Evolutionary conservation across 306 rosid genomes (phyloP), one percentile per base, ranked within the genome.

Genomic region (Casuarina glauca): DNA sequence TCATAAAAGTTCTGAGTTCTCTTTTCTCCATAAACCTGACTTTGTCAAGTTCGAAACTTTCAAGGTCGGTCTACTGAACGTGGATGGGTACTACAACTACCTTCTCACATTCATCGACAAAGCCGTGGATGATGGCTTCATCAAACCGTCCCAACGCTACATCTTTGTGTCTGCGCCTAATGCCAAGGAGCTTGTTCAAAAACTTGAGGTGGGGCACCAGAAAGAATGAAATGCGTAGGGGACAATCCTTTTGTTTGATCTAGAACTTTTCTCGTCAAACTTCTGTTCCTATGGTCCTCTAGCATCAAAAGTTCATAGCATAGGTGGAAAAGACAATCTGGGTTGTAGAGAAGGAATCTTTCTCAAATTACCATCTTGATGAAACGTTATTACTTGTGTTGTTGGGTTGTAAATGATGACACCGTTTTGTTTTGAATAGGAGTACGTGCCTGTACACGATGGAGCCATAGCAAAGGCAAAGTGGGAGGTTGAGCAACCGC

Each of bases 71-170:
- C 75, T 88, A 77, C 76, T 88, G 32, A 86, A 88, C 52, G 92
- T 88, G 11, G 90, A 88, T 80, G 92, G 92, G 16, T 88, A 86
- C 73, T 88, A 84, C 80, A 82, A 88, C 74, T 84, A 72, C 64
- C 85, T 88, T 5, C 84, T 88, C 15, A 77, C 87, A 16, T 88
- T 86, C 72, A 86, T 88, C 63, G 92, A 88, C 81, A 84, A 86
- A 79, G 88, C 88, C 46, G 90, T 88, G 66, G 92, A 88, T 70
- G 88, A 88, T 75, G 92, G 92, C n/a, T 88, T 88, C 78, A 88
- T 88, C 54, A 73, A 75, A 81, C 88, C 92, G 9, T 84, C 90
- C 26, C 90, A 86, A 74, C 86, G 88, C 60, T 73, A 82, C 54
- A 88, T 88, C 76, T 84, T 88, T 16, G 90, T 88, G 68, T 84